These are phyloP conservation scores for Trichoderma brevicompactum DNA, from an alignment of 2,329 filamentous ascomycete species.

Conservation along the genomic window DNA sequence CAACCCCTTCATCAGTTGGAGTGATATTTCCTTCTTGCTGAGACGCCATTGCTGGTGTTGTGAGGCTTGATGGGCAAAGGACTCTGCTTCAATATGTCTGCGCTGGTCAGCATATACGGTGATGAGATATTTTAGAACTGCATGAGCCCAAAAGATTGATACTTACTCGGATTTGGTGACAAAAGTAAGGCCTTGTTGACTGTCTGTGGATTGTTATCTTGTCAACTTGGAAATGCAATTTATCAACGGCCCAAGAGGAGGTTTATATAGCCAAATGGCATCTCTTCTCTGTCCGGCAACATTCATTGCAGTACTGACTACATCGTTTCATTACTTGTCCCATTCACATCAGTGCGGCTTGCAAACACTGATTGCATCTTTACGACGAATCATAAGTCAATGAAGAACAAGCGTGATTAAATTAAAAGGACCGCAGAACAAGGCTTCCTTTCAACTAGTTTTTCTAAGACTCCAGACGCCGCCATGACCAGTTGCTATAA, in stretches of 20 bases:
- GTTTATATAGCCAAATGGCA: background rate
- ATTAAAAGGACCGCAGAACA: constrained; percentile 7
- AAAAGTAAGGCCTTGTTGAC: too few species aligned
- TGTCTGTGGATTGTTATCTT: background rate
- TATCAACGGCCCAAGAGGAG: too few species aligned
- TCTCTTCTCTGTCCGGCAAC: background rate
- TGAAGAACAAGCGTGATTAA: background rate
- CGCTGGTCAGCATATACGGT: background rate
- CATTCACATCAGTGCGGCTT: too few species aligned
- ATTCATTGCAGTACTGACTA: too few species aligned
- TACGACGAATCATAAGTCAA: too few species aligned
- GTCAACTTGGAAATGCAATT: background rate
- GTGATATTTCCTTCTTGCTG: background rate
- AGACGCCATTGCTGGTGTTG: background rate
- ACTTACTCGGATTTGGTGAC: too few species aligned
- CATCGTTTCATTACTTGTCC: too few species aligned
- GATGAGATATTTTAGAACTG: background rate
- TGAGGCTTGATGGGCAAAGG: background rate
- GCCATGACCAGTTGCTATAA: constrained; percentile 13
- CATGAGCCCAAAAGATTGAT: too few species aligned
- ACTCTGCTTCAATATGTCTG: background rate
- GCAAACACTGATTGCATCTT: too few species aligned
- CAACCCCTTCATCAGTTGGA: background rate
- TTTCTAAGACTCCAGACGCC: constrained; percentile 23
- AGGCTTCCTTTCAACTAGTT: constrained; percentile 10